Base-by-base conservation (phyloP, 306 rosid genomes). In the Corylus heterophylla region DNA sequence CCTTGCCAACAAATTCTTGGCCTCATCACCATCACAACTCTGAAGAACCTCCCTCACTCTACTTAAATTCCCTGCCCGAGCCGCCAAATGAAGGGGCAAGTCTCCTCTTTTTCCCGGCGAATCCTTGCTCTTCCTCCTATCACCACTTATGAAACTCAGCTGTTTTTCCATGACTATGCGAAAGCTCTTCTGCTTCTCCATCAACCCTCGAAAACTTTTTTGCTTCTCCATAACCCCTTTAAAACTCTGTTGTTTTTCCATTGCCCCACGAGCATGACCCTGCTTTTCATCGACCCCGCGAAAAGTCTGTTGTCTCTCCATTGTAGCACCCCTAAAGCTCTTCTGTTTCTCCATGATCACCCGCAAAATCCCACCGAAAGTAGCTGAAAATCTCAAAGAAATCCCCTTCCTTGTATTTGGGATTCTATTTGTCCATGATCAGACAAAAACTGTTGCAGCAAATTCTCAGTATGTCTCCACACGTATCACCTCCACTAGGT, bases 171-270 rank as follows among this genome's bases (percentile, higher is more conserved):
- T 88, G 45, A 88, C 92, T 72, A 86, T 79, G 29, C 92, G 85
- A 47, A 88, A 86, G 74, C 92, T 88, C 80, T 86, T 88, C 87
- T 88, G 92, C 78, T 89, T 91, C 81, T 94, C 97, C 97, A 94
- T 85, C 49, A 90, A 82, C 31, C 98, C 97, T 1, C 93, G 89
- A 77, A 90, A 89, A 82, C 97, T 92, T 87, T 86, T 94, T 86
- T 90, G 97, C 62, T 89, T 88, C 62, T 84, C 89, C 81, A 88
- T 85, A 4, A 50, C 87, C 35, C 72, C 84, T 0, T 80, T 81
- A 37, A 80, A 83, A 78, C 83, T 88, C 47, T 64, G 84, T 80
- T 85, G 86, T 78, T 72, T 89, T 79, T 89, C 92, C 91, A 87
- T 83, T 51, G 61, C 85, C 39, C 81, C 80, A 22, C 86, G 86